These are phyloP conservation scores for Coemansia sp. DNA, from an alignment of 192 early-diverging fungal genomes.

Conservation along the genomic window DNA sequence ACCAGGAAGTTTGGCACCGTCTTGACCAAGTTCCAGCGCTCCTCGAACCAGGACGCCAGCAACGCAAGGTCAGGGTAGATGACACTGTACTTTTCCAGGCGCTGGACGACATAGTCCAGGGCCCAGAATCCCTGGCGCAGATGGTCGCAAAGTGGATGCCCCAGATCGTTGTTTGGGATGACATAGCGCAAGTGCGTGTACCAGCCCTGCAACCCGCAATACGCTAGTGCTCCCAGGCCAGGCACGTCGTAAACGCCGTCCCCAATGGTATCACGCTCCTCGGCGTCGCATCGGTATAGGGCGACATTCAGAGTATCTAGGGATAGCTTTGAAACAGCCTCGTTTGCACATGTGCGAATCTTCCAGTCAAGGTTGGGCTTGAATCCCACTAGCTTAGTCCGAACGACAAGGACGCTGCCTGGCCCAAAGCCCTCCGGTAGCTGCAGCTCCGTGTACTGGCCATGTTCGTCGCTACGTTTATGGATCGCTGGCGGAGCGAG, in stretches of 20 bases:
- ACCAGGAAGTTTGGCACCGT: constrained; percentile 76
- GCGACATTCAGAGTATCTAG: constrained; percentile 80
- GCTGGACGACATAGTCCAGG: constrained; percentile 78
- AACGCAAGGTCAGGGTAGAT: constrained; percentile 23
- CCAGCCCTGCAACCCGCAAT: constrained; percentile 93
- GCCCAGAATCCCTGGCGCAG: constrained; percentile 91
- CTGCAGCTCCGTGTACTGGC: constrained; percentile 61
- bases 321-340: constrained; percentile 62
- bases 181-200: constrained; percentile 78
- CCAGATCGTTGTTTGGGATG: constrained; percentile 84
- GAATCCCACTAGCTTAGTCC: constrained; percentile 58
- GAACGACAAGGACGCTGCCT: constrained; percentile 75
- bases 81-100: constrained; percentile 55
- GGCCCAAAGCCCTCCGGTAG: constrained; percentile 75
- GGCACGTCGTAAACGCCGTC: constrained; percentile 89
- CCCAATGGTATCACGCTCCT: constrained; percentile 81
- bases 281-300: constrained; percentile 82
- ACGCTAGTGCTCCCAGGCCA: constrained; percentile 75
- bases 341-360: constrained; percentile 61
- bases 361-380: constrained; percentile 61
- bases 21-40: constrained; percentile 71
- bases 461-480: constrained; percentile 50
- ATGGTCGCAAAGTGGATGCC: constrained; percentile 89
- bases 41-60: constrained; percentile 75
- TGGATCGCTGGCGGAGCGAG: constrained; percentile 57